These are phyloP conservation scores for Monosporascus cannonballus DNA, from an alignment of 2,329 filamentous ascomycete species.

Conservation along the genomic window DNA sequence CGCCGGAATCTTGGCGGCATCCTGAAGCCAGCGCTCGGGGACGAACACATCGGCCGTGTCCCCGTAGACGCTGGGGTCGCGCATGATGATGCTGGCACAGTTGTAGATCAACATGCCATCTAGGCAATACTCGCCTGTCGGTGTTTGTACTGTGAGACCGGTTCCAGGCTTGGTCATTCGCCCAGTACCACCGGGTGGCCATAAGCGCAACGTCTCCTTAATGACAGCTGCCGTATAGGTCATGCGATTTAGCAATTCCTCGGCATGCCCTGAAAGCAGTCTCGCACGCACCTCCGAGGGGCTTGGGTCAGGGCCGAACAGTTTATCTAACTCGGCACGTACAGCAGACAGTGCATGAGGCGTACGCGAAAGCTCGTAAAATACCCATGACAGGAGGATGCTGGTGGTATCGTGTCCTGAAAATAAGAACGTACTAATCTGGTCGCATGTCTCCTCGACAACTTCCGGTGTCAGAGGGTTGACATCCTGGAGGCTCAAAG, in stretches of 20 bases:
- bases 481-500: constrained; percentile 1
- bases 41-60: constrained; percentile 8
- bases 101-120: constrained; percentile 9
- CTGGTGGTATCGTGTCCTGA: constrained; percentile 10
- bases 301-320: constrained; percentile 1
- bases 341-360: constrained; percentile 1
- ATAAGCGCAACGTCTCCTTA: constrained; percentile 4
- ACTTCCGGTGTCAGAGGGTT: constrained; percentile 1
- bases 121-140: constrained; percentile 6
- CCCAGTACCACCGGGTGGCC: constrained; percentile 3
- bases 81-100: constrained; percentile 6
- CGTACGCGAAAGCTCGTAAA: constrained; percentile 8
- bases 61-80: constrained; percentile 6
- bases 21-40: constrained; percentile 15
- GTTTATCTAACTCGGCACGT: not conserved
- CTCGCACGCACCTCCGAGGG: not conserved
- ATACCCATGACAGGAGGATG: constrained; percentile 1
- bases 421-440: constrained; percentile 8
- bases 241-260: constrained; percentile 5
- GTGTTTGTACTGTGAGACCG: constrained; percentile 5
- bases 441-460: constrained; percentile 6
- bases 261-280: not conserved
- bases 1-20: not conserved
- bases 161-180: constrained; percentile 3
- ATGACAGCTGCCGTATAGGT: constrained; percentile 4